These are phyloP conservation scores for Glarea lozoyensis DNA, from an alignment of 495 filamentous ascomycete genomes.

Conservation along the genomic window DNA sequence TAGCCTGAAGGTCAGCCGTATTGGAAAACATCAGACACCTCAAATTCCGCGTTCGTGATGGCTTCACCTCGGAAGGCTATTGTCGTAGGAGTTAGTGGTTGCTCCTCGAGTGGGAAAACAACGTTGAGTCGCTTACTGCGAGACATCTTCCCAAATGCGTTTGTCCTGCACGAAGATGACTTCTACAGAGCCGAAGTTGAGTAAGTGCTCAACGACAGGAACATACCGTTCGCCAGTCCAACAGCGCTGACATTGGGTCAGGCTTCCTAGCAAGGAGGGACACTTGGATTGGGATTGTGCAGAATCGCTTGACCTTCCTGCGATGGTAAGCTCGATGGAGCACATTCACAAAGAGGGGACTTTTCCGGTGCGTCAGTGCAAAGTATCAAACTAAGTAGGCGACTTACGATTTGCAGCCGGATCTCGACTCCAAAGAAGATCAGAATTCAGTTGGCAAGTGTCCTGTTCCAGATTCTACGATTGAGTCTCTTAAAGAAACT, in stretches of 20 bases:
- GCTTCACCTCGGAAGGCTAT: slow-evolving; percentile 32
- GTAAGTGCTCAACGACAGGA: slow-evolving; percentile 26
- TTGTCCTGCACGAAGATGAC: slow-evolving; percentile 88
- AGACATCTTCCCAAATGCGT: slow-evolving; percentile 59
- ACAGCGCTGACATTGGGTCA: slow-evolving; percentile 15
- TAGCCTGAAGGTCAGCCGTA: too few relatives aligned
- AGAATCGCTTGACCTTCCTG: slow-evolving; percentile 57
- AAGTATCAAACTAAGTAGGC: slow-evolving; percentile 10
- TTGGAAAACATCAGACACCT: too few relatives aligned
- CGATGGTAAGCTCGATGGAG: slow-evolving; percentile 49
- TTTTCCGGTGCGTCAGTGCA: slow-evolving; percentile 41
- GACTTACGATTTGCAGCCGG: slow-evolving; percentile 28
- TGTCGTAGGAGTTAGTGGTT: slow-evolving; percentile 65
- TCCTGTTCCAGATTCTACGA: slow-evolving; percentile 31
- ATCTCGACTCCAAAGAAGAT: slow-evolving; percentile 66
- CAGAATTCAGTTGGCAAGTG: slow-evolving; percentile 51
- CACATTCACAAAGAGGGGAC: slow-evolving; percentile 58
- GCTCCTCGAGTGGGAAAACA: slow-evolving; percentile 73
- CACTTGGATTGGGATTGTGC: slow-evolving; percentile 84
- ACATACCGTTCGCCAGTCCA: not conserved
- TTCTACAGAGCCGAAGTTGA: slow-evolving; percentile 76
- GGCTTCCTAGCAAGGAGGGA: slow-evolving; percentile 40
- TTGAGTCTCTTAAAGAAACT: slow-evolving; percentile 27
- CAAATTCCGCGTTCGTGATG: slow-evolving; percentile 1
- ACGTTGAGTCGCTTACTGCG: slow-evolving; percentile 68